Evolutionary conservation across 1,139 yeast species (phyloP).

Genomic region (Diutina catenulata): DNA sequence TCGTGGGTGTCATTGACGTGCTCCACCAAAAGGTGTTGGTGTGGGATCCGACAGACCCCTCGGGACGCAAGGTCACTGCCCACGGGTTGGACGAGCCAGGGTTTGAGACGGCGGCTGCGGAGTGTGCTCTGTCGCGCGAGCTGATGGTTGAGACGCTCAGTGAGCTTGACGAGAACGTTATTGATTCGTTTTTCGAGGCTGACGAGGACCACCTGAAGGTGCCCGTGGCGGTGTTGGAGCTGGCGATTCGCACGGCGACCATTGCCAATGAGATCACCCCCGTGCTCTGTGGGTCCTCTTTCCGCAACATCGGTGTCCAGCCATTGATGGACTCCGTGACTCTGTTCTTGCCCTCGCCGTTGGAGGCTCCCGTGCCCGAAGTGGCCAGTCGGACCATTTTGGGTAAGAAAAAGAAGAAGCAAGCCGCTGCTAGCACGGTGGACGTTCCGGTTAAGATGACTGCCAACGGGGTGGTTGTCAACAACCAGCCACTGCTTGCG

Average conservation of each 20-base stretch:
- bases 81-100: conserved; percentile 14
- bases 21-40: conserved; percentile 50
- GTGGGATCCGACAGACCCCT: conserved; percentile 44
- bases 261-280: conserved; percentile 53
- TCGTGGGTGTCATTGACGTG: conserved; percentile 78
- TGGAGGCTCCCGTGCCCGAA: conserved; percentile 49
- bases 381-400: conserved; percentile 19
- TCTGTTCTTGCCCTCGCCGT: conserved; percentile 72
- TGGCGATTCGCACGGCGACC: conserved; percentile 56
- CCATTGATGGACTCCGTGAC: conserved; percentile 80
- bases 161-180: conserved; percentile 65
- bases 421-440: conserved; percentile 9
- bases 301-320: conserved; percentile 87
- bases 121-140: conserved; percentile 49
- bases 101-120: conserved; percentile 28
- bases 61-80: conserved; percentile 47
- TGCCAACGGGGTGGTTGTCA: conserved; percentile 38
- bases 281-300: conserved; percentile 86
- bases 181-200: conserved; percentile 64
- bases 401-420: conserved; percentile 8
- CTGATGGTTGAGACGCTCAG: conserved; percentile 76
- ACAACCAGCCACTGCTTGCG: conserved; percentile 44
- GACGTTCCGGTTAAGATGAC: conserved; percentile 26
- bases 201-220: conserved; percentile 62
- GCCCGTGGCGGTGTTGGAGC: conserved; percentile 36